Evolutionary conservation across 768 basidiomycete genomes (phyloP).

Genomic region (Boletus rufocinnamomeus): DNA sequence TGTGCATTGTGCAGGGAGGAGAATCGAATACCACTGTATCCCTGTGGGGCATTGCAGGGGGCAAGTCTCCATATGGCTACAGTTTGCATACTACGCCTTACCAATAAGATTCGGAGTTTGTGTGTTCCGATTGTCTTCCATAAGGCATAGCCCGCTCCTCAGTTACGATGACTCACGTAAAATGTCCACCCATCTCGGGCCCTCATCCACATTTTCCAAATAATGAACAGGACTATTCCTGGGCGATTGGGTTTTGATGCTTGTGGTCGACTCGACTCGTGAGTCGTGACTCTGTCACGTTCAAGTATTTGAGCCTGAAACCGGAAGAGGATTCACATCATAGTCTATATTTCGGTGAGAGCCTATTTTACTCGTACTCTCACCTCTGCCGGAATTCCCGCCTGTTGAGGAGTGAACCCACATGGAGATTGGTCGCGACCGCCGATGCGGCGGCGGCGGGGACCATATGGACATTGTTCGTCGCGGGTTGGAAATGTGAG

Average conservation of each 20-base stretch:
- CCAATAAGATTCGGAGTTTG: conserved; percentile 8
- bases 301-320: neutral
- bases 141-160: conserved; percentile 12
- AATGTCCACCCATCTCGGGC: conserved; percentile 14
- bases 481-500: conserved; percentile 2
- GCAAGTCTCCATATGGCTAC: neutral
- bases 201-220: neutral
- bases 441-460: neutral
- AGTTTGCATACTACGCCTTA: conserved; percentile 3
- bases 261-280: neutral
- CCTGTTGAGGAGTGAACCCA: neutral
- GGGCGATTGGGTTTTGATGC: neutral
- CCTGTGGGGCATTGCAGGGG: neutral
- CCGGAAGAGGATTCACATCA: conserved; percentile 2
- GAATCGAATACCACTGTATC: neutral
- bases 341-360: neutral
- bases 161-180: conserved; percentile 24
- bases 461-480: conserved; percentile 4
- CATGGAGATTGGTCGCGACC: neutral
- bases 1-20: neutral
- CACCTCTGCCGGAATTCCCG: neutral
- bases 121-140: conserved; percentile 2
- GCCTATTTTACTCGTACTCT: neutral
- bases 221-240: conserved; percentile 3
- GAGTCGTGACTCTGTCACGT: conserved; percentile 1